Evolutionary conservation across 164 flowering plant species (phyloP).

Genomic region (Chimonanthus salicifolius): DNA sequence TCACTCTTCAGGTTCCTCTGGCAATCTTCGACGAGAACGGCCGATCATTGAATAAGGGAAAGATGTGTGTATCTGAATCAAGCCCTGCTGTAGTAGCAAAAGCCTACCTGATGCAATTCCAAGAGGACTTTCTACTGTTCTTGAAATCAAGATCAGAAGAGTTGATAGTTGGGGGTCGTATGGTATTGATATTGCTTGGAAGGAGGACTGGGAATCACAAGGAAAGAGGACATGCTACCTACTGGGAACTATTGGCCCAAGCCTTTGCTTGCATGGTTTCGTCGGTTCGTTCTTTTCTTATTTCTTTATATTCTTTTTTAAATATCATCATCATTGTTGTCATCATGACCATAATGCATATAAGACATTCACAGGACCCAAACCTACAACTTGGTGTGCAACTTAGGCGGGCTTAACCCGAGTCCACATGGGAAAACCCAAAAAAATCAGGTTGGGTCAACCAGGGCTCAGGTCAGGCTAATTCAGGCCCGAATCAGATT

Average conservation of each 20-base stretch:
- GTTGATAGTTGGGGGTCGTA: constrained; percentile 48
- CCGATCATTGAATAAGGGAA: constrained; percentile 56
- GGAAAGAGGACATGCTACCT: constrained; percentile 53
- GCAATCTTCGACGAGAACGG: constrained; percentile 46
- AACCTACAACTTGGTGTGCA: too few relatives aligned
- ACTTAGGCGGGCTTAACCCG: too few relatives aligned
- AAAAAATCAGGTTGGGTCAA: too few relatives aligned
- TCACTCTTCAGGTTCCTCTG: constrained; percentile 51
- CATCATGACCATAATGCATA: too few relatives aligned
- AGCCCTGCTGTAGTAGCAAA: constrained; percentile 47
- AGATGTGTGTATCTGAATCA: constrained; percentile 45
- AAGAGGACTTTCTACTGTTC: constrained; percentile 53
- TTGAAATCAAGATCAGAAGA: constrained; percentile 60
- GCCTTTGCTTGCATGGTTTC: constrained; percentile 44
- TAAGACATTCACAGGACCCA: too few relatives aligned
- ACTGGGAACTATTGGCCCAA: constrained; percentile 61
- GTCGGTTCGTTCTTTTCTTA: constrained; percentile 27
- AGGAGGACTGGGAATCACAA: constrained; percentile 38
- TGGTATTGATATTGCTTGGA: constrained; percentile 67
- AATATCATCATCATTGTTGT: too few relatives aligned
- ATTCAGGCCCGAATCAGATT: too few relatives aligned
- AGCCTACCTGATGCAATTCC: constrained; percentile 59
- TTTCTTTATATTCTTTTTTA: too few relatives aligned
- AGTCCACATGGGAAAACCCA: too few relatives aligned
- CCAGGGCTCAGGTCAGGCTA: too few relatives aligned